phyloP scores from a whole-genome alignment of 768 basidiomycete species.

The Lyophyllum atratum region DNA sequence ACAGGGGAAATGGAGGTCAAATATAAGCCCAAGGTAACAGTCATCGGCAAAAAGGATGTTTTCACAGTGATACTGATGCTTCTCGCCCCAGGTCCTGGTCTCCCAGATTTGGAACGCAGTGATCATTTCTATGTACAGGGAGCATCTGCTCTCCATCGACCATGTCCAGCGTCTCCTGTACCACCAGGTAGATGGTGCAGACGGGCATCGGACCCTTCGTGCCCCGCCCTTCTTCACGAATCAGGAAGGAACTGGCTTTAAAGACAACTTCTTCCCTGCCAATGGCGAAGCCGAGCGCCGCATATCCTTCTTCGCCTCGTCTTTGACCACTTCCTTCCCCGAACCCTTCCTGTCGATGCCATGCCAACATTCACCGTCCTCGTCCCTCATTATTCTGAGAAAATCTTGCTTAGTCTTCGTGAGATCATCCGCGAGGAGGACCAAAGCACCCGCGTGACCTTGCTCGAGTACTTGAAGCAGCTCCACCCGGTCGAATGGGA shows the following conservation, averaged over 20 bases:
- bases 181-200: constrained; percentile 91
- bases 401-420: constrained; percentile 92
- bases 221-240: constrained; percentile 98
- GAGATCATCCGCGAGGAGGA: constrained; percentile 99
- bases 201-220: constrained; percentile 88
- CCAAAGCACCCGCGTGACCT: constrained; percentile 92
- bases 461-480: constrained; percentile 98
- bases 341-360: constrained; percentile 96
- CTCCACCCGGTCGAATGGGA: constrained; percentile 99
- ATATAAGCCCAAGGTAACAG: constrained; percentile 91
- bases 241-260: constrained; percentile 71
- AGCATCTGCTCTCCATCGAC: constrained; percentile 96
- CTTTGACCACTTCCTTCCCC: constrained; percentile 92
- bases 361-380: constrained; percentile 99
- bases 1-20: constrained; percentile 99
- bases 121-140: constrained; percentile 99
- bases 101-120: constrained; percentile 99
- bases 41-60: neutral
- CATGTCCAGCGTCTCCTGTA: constrained; percentile 97
- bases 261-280: constrained; percentile 87
- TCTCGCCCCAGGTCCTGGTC: constrained; percentile 72
- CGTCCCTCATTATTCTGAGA: constrained; percentile 98
- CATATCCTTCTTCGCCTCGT: constrained; percentile 98
- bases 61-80: constrained; percentile 2
- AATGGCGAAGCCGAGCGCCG: constrained; percentile 96